Evolutionary conservation across 371 early-diverging fungal species (phyloP).

Genomic region (Mortierella sp.): DNA sequence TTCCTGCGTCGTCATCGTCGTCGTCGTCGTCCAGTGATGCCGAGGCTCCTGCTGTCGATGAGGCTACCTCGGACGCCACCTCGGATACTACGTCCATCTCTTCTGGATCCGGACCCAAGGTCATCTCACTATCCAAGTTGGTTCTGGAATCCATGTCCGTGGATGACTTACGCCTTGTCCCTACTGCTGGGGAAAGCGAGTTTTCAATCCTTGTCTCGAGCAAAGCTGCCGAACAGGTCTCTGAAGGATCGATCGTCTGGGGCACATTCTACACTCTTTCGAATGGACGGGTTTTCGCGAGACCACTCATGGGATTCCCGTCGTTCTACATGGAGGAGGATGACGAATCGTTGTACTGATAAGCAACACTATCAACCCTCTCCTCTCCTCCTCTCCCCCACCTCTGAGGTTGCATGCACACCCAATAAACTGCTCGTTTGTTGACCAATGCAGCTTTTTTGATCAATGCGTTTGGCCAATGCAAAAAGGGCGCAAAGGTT

Average conservation of each 20-base stretch:
- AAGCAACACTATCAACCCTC: not conserved
- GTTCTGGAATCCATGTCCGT: not conserved
- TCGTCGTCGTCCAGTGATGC: no score
- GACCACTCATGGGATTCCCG: conserved; percentile 21
- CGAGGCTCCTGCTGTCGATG: not conserved
- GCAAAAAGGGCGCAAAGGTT: no score
- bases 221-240: conserved; percentile 8
- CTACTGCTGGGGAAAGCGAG: not conserved
- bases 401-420: no score
- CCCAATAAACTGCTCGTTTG: no score
- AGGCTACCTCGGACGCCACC: not conserved
- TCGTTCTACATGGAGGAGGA: conserved; percentile 26
- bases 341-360: conserved; percentile 4
- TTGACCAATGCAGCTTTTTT: no score
- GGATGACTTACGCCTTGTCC: not conserved
- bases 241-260: conserved; percentile 14
- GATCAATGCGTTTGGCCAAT: no score
- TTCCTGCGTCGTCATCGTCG: no score
- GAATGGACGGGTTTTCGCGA: conserved; percentile 22
- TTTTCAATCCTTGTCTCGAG: conserved; percentile 6
- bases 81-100: not conserved
- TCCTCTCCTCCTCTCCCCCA: no score
- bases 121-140: not conserved
- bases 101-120: not conserved
- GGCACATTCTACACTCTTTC: conserved; percentile 35